Evolutionary conservation across 2,329 filamentous ascomycete species (phyloP), one percentile per base, ranked within the genome.

Genomic region (Thermoascus crustaceus): DNA sequence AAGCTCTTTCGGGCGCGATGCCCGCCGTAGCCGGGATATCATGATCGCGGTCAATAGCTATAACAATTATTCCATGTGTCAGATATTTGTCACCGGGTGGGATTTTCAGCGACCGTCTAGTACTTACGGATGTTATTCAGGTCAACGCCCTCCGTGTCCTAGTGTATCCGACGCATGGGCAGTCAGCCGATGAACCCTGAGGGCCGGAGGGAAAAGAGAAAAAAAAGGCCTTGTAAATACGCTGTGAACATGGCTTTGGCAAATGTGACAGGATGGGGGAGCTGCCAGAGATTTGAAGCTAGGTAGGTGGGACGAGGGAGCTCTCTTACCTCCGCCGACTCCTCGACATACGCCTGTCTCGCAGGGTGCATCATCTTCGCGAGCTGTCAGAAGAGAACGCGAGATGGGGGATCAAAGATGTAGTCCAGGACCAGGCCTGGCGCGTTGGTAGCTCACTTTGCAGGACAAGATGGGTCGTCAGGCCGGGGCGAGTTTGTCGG

Each of bases 311-410:
- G 40, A 41, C 37, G 26, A 32, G 39, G 37, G 14, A 34, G 35
- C 35, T 39, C 35, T 53, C 75, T 69, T 72, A 83, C 80, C 69
- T 81, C 74, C 35, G 72, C 63, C 55, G 72, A 63, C 55, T 95
- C 89, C 71, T 96, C 89, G 45, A 96, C 87, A 63, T 93, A 95
- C 26, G 89, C 89, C 64, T 89, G 82, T 47, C 91, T 78, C 59
- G 89, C 79, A 39, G 89, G 89, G 69, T 95, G 89, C 68, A 94
- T 73, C 58, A 66, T 73, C 56, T 54, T 63, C 50, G 43, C 39
- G 36, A 17, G 5, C 2, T 21, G 17, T 26, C 6, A 5, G n/a
- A 23, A 6, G 4, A 11, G 25, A 11, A 17, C n/a, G n/a, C n/a
- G n/a, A n/a, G n/a, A n/a, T n/a, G n/a, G n/a, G n/a, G n/a, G 10